Evolutionary conservation across 371 early-diverging fungal species (phyloP).

Genomic region (Batkoa obscura): DNA sequence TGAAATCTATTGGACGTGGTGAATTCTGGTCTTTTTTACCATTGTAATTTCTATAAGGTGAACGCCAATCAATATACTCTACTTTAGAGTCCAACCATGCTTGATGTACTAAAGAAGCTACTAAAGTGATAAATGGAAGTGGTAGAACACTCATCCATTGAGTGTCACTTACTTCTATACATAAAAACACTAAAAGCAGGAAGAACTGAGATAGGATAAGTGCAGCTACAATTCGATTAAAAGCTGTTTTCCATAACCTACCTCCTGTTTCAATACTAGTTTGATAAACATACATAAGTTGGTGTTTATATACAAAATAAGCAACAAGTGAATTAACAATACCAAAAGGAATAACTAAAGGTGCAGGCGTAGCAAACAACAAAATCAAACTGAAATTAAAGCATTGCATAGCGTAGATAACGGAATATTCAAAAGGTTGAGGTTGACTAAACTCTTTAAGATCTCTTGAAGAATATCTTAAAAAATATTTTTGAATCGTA

Average conservation of each 20-base stretch:
- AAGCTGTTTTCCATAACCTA: conserved; percentile 2
- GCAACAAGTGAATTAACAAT: conserved; percentile 2
- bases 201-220: conserved; percentile 5
- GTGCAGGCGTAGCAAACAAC: conserved; percentile 6
- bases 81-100: not conserved
- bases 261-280: conserved; percentile 6
- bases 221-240: conserved; percentile 2
- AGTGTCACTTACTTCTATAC: not conserved
- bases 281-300: conserved; percentile 8
- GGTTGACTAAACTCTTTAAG: conserved; percentile 5
- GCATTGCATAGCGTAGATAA: conserved; percentile 6
- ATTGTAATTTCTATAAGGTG: not conserved
- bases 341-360: conserved; percentile 6
- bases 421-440: conserved; percentile 7
- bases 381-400: conserved; percentile 7
- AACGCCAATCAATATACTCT: conserved; percentile 1
- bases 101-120: not conserved
- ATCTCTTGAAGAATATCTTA: conserved; percentile 4
- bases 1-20: not conserved
- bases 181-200: conserved; percentile 5
- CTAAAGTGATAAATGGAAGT: not conserved
- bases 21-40: not conserved
- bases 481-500: not conserved
- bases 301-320: conserved; percentile 7
- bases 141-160: conserved; percentile 4